Base-by-base conservation (phyloP, 192 early-diverging fungal species). In the Linnemannia schmuckeri region DNA sequence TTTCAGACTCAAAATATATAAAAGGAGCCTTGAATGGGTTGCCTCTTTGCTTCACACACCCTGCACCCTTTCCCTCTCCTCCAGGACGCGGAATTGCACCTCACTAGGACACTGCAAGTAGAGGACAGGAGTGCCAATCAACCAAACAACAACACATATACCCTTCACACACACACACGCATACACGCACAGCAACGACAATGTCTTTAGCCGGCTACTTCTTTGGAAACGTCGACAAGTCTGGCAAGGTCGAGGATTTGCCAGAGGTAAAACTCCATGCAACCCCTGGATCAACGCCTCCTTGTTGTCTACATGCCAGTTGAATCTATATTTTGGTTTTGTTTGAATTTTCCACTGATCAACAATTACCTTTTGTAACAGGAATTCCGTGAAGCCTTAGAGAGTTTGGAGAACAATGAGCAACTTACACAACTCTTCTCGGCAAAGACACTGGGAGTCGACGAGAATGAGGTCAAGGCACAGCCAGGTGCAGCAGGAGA, bases 211-310 rank as follows among this genome's bases (percentile, higher is more conserved):
- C 95, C 47, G 91, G 92, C 46, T 96, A 95, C 85, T 88, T 98
- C 70, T 98, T 97, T 88, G 97, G 97, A 52, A 98, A 98, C 89
- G 94, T 98, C 22, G 97, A 97, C 90, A 94, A 96, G 75, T 91
- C 94, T 55, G 97, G 97, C 63, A 91, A 93, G 55, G 88, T 97
- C 13, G 96, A 97, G 18, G 91, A 94, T 76, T 89, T 94, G 8
- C 90, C 90, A 69, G 78, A 90, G 84, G 93, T 88, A 88, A 20
- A 30, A n/a, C 35, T 6, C 4, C 46, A 54, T 20, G 49, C 46
- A 4, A 8, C 42, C 37, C 15, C 7, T 63, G 52, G 27, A 57
- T 70, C 30, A 66, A 66, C 61, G 27, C n/a, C 61, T 12, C 55
- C 24, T n/a, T 44, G 22, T 41, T 18, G 5, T 42, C 6, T 47